Evolutionary conservation across 208 protist species (phyloP).

Genomic region (Leishmania aethiopica): DNA sequence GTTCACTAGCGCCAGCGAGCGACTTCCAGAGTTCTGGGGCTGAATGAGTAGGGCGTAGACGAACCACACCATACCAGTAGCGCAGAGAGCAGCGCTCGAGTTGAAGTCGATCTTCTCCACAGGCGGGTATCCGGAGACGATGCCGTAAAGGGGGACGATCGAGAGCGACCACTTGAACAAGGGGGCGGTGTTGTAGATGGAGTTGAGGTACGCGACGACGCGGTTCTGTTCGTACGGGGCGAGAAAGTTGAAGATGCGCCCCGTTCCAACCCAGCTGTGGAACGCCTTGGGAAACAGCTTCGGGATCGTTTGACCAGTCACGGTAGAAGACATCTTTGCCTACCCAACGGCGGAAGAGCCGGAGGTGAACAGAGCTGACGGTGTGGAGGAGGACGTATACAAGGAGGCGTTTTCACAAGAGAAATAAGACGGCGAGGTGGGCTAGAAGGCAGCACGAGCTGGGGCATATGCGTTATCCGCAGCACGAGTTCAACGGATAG

Average conservation of each 20-base stretch:
- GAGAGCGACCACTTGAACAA: slow-evolving; percentile 91
- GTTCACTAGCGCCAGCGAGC: slow-evolving; percentile 83
- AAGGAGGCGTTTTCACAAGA: background rate
- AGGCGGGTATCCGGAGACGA: slow-evolving; percentile 75
- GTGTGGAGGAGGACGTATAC: background rate
- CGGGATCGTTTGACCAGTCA: slow-evolving; percentile 63
- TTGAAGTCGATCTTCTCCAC: slow-evolving; percentile 91
- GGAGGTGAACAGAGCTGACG: background rate
- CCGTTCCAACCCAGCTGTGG: slow-evolving; percentile 80
- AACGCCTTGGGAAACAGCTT: slow-evolving; percentile 76
- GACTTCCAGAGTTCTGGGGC: slow-evolving; percentile 89
- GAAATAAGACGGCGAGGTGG: background rate
- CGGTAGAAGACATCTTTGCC: slow-evolving; percentile 46
- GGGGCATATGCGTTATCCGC: background rate
- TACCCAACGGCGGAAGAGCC: no score
- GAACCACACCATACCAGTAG: slow-evolving; percentile 85
- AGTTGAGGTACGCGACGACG: slow-evolving; percentile 81
- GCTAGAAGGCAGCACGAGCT: background rate
- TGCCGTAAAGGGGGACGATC: slow-evolving; percentile 86
- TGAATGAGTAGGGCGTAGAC: slow-evolving; percentile 89
- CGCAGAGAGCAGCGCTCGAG: slow-evolving; percentile 78
- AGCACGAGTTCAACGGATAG: background rate
- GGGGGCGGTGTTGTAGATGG: slow-evolving; percentile 84
- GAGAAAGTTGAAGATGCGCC: slow-evolving; percentile 71
- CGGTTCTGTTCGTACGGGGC: slow-evolving; percentile 77